Conservation (phyloP, 129 eudicot species). For the Flaveria linearis region DNA sequence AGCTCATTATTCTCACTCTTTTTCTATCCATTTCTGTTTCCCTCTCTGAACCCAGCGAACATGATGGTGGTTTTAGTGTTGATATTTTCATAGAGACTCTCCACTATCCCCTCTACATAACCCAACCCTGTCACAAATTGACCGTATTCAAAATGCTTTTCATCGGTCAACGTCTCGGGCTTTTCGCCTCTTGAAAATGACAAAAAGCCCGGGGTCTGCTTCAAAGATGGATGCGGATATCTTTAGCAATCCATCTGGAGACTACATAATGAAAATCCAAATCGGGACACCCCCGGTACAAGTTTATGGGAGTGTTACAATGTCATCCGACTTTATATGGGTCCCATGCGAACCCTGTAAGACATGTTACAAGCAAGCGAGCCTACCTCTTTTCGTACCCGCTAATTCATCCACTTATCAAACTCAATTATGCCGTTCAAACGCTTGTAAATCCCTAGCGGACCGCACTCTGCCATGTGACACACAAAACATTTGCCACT, state of each 20-base stretch:
- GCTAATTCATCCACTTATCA: constrained; percentile 40
- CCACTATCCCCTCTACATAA: constrained; percentile 51
- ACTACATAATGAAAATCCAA: constrained; percentile 51
- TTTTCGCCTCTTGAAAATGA: not conserved
- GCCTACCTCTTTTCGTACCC: constrained; percentile 53
- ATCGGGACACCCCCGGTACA: constrained; percentile 63
- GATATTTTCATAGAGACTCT: constrained; percentile 61
- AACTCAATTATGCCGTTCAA: constrained; percentile 35
- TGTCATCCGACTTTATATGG: constrained; percentile 72
- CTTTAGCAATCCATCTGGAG: constrained; percentile 12
- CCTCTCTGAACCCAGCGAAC: not conserved
- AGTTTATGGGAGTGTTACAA: constrained; percentile 46
- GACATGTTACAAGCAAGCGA: constrained; percentile 43
- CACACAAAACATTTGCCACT: constrained; percentile 28
- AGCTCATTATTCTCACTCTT: not conserved
- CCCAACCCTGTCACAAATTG: constrained; percentile 16
- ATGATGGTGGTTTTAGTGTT: constrained; percentile 35
- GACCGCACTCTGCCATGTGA: not conserved
- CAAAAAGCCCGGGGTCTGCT: not conserved
- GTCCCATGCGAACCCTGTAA: constrained; percentile 58
- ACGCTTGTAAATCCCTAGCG: constrained; percentile 29
- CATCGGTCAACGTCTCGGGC: constrained; percentile 43
- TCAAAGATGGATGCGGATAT: constrained; percentile 29
- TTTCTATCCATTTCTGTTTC: constrained; percentile 11
- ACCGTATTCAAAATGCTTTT: constrained; percentile 36